Evolutionary conservation across 2,329 filamentous ascomycete genomes (phyloP).

Genomic region (Apiospora hydei): DNA sequence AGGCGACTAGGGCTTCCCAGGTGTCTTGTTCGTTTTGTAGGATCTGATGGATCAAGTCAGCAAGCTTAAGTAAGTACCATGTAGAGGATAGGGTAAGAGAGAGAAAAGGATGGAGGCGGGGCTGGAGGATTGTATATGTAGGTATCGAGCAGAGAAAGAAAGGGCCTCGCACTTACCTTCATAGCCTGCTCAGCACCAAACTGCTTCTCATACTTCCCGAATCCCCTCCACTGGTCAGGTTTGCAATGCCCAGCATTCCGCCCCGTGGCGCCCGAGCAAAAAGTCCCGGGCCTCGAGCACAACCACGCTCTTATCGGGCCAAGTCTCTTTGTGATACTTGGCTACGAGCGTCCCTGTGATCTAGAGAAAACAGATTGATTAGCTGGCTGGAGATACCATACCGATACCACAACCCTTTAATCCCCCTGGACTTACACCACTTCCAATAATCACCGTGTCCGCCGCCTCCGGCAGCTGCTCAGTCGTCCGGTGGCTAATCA

Average conservation of each 20-base stretch:
- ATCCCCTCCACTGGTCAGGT: conserved; percentile 28
- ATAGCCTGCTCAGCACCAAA: conserved; percentile 23
- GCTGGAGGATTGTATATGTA: too few relatives aligned
- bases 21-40: conserved; percentile 30
- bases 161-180: conserved; percentile 19
- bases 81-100: not conserved
- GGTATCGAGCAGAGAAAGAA: not conserved
- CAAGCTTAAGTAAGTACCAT: not conserved
- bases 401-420: not conserved
- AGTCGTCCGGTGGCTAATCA: conserved; percentile 25
- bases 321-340: conserved; percentile 27
- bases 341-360: conserved; percentile 30
- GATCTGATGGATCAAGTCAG: not conserved
- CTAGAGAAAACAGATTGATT: not conserved
- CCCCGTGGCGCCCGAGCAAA: conserved; percentile 30
- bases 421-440: conserved; percentile 3
- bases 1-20: conserved; percentile 29
- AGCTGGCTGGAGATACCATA: too few relatives aligned
- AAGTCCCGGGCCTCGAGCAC: conserved; percentile 32
- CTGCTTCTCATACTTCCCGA: conserved; percentile 23
- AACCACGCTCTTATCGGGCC: conserved; percentile 30
- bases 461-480: conserved; percentile 11
- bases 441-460: conserved; percentile 25
- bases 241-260: conserved; percentile 29
- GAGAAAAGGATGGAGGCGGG: not conserved